These are phyloP conservation scores for Arxiozyma heterogenica DNA, from an alignment of 1,139 yeast species.

Conservation along the genomic window DNA sequence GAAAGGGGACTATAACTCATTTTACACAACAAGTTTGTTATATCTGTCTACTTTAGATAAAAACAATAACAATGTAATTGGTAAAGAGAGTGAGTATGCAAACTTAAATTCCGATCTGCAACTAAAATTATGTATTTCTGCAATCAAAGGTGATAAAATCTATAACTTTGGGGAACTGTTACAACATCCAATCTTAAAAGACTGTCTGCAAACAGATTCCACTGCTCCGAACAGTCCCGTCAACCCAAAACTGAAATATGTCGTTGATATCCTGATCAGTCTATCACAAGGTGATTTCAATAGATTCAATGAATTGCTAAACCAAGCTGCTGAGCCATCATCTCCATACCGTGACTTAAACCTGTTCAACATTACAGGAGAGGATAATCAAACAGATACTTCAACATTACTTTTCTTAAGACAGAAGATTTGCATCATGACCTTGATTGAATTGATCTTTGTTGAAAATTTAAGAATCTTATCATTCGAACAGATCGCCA, in stretches of 20 bases:
- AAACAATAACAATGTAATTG: too few species aligned
- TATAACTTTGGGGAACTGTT: constrained; percentile 94
- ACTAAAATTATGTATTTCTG: constrained; percentile 76
- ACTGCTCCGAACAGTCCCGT: constrained; percentile 36
- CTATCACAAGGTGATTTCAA: constrained; percentile 72
- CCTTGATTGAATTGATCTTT: constrained; percentile 81
- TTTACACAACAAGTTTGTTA: constrained; percentile 58
- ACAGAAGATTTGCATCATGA: constrained; percentile 88
- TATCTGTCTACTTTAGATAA: constrained; percentile 53
- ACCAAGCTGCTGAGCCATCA: constrained; percentile 5
- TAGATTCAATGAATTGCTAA: constrained; percentile 34
- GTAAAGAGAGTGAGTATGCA: constrained; percentile 12
- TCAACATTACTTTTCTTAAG: constrained; percentile 43
- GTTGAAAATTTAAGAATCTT: constrained; percentile 66
- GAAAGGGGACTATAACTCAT: constrained; percentile 68
- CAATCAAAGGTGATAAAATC: constrained; percentile 81
- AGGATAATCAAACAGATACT: background rate
- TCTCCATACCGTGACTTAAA: background rate
- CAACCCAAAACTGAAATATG: constrained; percentile 55
- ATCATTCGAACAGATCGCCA: constrained; percentile 62
- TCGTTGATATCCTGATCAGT: constrained; percentile 57
- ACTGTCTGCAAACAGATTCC: constrained; percentile 30
- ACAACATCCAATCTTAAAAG: constrained; percentile 61
- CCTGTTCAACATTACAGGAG: background rate
- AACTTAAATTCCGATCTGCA: constrained; percentile 40